Evolutionary conservation across 148 eudicot species (phyloP), one percentile per base, ranked within the genome.

Genomic region (Spergularia bocconei): DNA sequence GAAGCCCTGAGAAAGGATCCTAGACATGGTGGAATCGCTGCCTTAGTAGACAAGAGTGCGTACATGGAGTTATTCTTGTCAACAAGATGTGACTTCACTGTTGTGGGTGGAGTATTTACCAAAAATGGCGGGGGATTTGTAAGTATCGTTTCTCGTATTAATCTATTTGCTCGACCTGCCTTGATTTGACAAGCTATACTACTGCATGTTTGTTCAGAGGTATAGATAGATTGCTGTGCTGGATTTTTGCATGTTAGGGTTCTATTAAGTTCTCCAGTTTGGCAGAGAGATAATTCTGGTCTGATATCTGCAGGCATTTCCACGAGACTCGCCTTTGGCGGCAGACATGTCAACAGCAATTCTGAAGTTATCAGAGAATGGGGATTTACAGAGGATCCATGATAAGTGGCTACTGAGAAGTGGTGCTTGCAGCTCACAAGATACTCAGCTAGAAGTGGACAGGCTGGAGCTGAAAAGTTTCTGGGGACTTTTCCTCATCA

Each of bases 401-500:
- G 91, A 88, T 75, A 88, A 88, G 64, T 88, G 91, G 91, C 81
- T 88, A 48, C 60, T 57, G 75, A 61, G 82, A 71, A 86, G 88
- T 16, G 88, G 88, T 14, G 88, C 91, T 6, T 88, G 91, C 82
- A 79, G 76, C 48, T 84, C 77, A 48, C 85, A 84, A 74, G 78
- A 73, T 15, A 63, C 86, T n/a, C 79, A 71, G 68, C 78, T 79
- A 25, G 72, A 47, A 67, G 91, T 81, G 15, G 85, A 85, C 78
- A 75, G 85, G 74, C 87, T 87, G 0, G 60, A 81, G 69, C 86
- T 87, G n/a, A 71, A 68, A 25, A 88, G 96, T 87, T 91, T 91
- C 73, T 87, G 89, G 88, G 92, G 92, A 6, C 91, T 91, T n/a
- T 91, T 88, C 75, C 77, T 88, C 19, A 73, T 88, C 5, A 65